A percentile compares a stretch with the other conserved stretches of the same genome.
Evolutionary conservation across 345 rosid genomes (phyloP).

Genomic region (Heritiera littoralis): DNA sequence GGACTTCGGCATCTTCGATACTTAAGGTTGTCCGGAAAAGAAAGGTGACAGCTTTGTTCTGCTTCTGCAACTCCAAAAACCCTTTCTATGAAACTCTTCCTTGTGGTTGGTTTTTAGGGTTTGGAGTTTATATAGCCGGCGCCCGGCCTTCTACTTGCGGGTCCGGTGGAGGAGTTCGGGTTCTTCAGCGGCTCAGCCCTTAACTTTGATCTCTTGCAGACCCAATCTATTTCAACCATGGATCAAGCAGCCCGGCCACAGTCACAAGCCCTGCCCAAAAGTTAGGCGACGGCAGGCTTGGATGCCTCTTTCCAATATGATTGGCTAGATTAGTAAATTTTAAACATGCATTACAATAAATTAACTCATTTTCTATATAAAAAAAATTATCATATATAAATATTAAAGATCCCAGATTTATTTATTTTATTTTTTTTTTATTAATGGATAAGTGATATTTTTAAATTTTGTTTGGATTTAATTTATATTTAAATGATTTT

Average conservation of each 20-base stretch:
- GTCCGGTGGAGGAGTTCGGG: background rate
- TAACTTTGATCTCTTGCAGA: background rate
- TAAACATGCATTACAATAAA: too few relatives aligned
- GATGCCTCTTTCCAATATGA: background rate
- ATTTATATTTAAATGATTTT: too few relatives aligned
- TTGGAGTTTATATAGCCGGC: background rate
- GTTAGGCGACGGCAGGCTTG: background rate
- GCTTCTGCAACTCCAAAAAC: constrained; percentile 14
- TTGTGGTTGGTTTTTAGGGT: background rate
- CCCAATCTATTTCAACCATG: background rate
- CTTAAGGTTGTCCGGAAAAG: background rate
- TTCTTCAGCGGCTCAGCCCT: background rate
- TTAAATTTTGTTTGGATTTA: too few relatives aligned
- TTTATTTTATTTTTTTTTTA: too few relatives aligned
- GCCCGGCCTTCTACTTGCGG: background rate
- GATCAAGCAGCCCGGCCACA: background rate
- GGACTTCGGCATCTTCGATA: constrained; percentile 76
- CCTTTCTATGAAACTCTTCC: background rate
- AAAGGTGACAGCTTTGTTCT: background rate
- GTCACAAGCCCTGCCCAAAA: background rate
- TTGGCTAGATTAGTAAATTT: too few relatives aligned
- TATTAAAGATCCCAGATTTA: too few relatives aligned
- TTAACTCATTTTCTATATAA: too few relatives aligned
- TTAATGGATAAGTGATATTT: too few relatives aligned
- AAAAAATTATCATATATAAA: too few relatives aligned